These are phyloP conservation scores for Fusarium aywerte DNA, from an alignment of 2,329 filamentous ascomycete species.

Conservation along the genomic window DNA sequence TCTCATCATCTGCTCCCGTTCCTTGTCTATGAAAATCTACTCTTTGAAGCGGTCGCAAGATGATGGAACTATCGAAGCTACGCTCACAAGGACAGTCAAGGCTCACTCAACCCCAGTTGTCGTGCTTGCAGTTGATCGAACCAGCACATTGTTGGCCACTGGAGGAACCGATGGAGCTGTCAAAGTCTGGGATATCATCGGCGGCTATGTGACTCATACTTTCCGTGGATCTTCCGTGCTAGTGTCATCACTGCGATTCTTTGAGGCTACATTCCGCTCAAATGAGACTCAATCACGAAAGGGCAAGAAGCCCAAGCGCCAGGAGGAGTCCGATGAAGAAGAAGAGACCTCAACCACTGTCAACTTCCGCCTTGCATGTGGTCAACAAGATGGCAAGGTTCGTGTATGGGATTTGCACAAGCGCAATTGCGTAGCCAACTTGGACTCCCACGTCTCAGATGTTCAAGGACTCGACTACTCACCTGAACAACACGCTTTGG, in stretches of 20 bases:
- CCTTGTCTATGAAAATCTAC: slow-evolving; percentile 95
- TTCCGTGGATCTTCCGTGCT: slow-evolving; percentile 94
- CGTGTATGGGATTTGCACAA: slow-evolving; percentile 92
- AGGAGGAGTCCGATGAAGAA: slow-evolving; percentile 54
- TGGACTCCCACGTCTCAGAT: slow-evolving; percentile 95
- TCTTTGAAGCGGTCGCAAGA: slow-evolving; percentile 70
- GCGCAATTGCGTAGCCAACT: slow-evolving; percentile 76
- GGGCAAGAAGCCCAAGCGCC: slow-evolving; percentile 50
- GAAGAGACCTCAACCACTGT: slow-evolving; percentile 57
- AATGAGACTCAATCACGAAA: slow-evolving; percentile 46
- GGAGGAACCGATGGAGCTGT: slow-evolving; percentile 93
- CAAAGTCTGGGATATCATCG: slow-evolving; percentile 95
- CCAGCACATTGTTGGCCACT: slow-evolving; percentile 89
- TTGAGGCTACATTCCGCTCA: slow-evolving; percentile 71
- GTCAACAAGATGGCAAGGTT: slow-evolving; percentile 93
- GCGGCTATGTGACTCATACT: slow-evolving; percentile 92
- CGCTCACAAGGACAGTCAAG: slow-evolving; percentile 83
- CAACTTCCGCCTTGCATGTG: slow-evolving; percentile 85
- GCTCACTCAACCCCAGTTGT: slow-evolving; percentile 92
- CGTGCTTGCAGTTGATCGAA: slow-evolving; percentile 84
- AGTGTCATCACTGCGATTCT: slow-evolving; percentile 91
- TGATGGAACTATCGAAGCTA: slow-evolving; percentile 68
- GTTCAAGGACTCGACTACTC: slow-evolving; percentile 90
- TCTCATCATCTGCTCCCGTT: slow-evolving; percentile 90
- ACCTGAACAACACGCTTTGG: slow-evolving; percentile 74